Evolutionary conservation across 352 stramenopile genomes (phyloP), one percentile per base, ranked within the genome.

Genomic region (Globisporangium megalacanthum): DNA sequence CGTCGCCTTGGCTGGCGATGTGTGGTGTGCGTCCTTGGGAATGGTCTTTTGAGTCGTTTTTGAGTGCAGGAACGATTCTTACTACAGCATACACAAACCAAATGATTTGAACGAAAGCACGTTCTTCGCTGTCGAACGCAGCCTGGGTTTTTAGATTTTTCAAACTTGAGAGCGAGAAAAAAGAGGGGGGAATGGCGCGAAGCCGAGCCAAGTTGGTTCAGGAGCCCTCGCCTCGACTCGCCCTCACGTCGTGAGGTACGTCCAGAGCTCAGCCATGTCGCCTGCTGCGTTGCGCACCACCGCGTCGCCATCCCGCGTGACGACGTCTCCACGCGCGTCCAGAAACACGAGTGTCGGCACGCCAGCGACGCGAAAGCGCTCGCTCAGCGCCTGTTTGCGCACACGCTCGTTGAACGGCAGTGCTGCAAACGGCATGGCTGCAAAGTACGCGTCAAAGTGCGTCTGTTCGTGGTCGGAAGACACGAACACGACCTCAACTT

Each of bases 271-370:
- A 1, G 49, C 19, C 20, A 50, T 46, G 45, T 65, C 54, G 22
- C 63, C 74, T 48, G 72, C 77, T 56, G 95, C 86, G 25, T 81
- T 62, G 39, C 65, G 67, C 44, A 96, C 82, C 44, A 88, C 86
- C 53, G 76, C 79, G 46, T 79, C 63, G 8, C 64, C 86, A 60
- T 96, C 77, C 6, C 58, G 77, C 8, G 79, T 96, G 58, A 96
- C 89, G 6, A 94, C 63, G 52, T 89, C 78, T 35, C 87, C 74
- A 22, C 88, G 54, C 48, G 79, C 86, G 69, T 96, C 82, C 8
- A 97, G 42, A 10, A 97, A 68, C 10, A 95, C 75, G 14, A 97
- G 64, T 29, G 65, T 73, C 14, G 88, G 90, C 59, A 97, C 96
- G 42, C 70, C 69, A 45, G 83, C 79, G 11, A 93, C 71, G 35